A percentile compares a stretch with the other conserved stretches of the same genome.
phyloP scores from a whole-genome alignment of 1,284 basidiomycete species.

The Trametes hirsuta region DNA sequence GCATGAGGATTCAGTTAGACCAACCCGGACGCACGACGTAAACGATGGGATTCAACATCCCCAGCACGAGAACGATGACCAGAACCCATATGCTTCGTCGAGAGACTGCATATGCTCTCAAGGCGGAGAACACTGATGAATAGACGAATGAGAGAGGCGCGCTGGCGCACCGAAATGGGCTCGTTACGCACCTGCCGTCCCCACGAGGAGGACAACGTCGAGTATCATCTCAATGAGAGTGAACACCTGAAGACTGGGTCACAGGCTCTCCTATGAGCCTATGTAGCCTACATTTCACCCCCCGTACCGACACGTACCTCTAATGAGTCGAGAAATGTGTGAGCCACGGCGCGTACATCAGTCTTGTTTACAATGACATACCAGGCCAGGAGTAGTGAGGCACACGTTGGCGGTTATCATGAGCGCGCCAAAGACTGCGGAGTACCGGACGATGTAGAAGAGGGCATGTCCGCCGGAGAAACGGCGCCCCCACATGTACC shows the following conservation, averaged over 20 bases:
- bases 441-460: neutral
- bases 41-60: neutral
- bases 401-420: neutral
- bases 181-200: neutral
- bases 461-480: neutral
- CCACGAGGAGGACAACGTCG: neutral
- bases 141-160: neutral
- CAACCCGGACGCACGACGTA: neutral
- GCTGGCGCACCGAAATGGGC: neutral
- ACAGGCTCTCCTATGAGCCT: too few relatives aligned
- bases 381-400: neutral
- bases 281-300: too few relatives aligned
- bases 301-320: too few relatives aligned
- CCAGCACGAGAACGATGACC: neutral
- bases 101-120: neutral
- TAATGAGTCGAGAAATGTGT: neutral
- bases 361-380: neutral
- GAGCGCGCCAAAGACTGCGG: neutral
- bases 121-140: neutral
- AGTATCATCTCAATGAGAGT: too few relatives aligned
- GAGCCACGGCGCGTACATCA: neutral
- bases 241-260: too few relatives aligned
- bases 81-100: neutral
- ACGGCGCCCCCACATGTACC: neutral
- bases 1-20: too few relatives aligned